phyloP scores from a whole-genome alignment of 2,329 filamentous ascomycete genomes.

The Lasiodiplodia citricola region DNA sequence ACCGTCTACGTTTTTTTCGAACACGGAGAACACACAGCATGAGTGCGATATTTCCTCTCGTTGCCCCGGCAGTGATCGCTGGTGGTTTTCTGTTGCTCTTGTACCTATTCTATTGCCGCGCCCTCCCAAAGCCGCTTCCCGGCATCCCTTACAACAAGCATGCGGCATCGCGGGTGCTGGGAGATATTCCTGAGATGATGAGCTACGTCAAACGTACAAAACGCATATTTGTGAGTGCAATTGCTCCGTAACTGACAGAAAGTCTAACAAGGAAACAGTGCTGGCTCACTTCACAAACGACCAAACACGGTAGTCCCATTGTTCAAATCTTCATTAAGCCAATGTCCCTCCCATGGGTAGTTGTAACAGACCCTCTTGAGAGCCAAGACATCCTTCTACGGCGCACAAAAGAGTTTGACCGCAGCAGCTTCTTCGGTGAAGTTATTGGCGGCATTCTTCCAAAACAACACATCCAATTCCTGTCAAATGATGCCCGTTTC shows the following conservation, averaged over 20 bases:
- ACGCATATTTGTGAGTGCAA: conserved; percentile 28
- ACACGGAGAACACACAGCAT: too few species aligned
- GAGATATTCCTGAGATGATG: conserved; percentile 52
- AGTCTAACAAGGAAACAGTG: conserved; percentile 30
- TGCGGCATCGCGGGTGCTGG: conserved; percentile 45
- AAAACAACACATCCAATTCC: conserved; percentile 41
- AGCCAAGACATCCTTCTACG: conserved; percentile 53
- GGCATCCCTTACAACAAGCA: conserved; percentile 54
- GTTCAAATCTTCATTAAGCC: conserved; percentile 56
- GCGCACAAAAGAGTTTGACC: conserved; percentile 53
- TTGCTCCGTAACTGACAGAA: background rate
- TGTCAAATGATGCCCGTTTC: conserved; percentile 40
- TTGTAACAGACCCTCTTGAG: conserved; percentile 52
- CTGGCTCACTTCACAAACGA: conserved; percentile 35
- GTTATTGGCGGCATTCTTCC: conserved; percentile 42
- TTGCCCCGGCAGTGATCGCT: background rate
- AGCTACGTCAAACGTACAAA: conserved; percentile 42
- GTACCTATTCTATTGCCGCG: conserved; percentile 32
- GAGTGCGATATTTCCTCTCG: too few species aligned
- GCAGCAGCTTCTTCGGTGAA: conserved; percentile 40
- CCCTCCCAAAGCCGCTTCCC: conserved; percentile 51
- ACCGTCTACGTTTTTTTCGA: too few species aligned
- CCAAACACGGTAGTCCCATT: conserved; percentile 47
- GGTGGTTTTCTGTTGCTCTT: conserved; percentile 19
- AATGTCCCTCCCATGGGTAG: conserved; percentile 49